Evolutionary conservation across 1,284 basidiomycete species (phyloP).

Genomic region (Microbotryomycetes sp.): DNA sequence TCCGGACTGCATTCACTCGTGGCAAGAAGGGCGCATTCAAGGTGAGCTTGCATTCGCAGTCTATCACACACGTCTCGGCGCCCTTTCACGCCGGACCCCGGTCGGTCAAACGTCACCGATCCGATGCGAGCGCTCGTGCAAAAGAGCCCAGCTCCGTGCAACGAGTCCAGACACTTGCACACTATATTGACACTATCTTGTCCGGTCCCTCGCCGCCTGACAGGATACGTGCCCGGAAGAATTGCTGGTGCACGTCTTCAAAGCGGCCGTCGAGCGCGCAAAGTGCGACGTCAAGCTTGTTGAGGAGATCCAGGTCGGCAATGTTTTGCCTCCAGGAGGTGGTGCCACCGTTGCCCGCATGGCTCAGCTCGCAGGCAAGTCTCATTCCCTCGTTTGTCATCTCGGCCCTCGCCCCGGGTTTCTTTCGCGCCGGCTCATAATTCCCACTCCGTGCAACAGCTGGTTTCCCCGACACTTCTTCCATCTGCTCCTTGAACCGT

Average conservation of each 20-base stretch:
- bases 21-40: conserved; percentile 35
- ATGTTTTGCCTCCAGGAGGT: conserved; percentile 85
- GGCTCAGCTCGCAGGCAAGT: conserved; percentile 63
- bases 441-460: conserved; percentile 52
- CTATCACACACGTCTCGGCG: background rate
- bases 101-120: background rate
- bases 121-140: background rate
- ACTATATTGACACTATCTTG: background rate
- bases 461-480: conserved; percentile 74
- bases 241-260: conserved; percentile 72
- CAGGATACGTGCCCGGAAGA: conserved; percentile 88
- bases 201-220: background rate
- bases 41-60: background rate
- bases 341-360: conserved; percentile 87
- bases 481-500: conserved; percentile 85
- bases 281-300: conserved; percentile 69
- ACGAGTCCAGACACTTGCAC: no score
- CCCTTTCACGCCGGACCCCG: background rate
- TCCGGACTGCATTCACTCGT: conserved; percentile 85
- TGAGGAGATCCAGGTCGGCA: conserved; percentile 85
- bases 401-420: background rate
- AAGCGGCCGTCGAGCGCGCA: conserved; percentile 53
- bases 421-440: background rate
- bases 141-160: background rate
- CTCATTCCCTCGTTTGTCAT: background rate